Evolutionary conservation across 2,329 filamentous ascomycete genomes (phyloP).

Genomic region (Sporothrix protearum): DNA sequence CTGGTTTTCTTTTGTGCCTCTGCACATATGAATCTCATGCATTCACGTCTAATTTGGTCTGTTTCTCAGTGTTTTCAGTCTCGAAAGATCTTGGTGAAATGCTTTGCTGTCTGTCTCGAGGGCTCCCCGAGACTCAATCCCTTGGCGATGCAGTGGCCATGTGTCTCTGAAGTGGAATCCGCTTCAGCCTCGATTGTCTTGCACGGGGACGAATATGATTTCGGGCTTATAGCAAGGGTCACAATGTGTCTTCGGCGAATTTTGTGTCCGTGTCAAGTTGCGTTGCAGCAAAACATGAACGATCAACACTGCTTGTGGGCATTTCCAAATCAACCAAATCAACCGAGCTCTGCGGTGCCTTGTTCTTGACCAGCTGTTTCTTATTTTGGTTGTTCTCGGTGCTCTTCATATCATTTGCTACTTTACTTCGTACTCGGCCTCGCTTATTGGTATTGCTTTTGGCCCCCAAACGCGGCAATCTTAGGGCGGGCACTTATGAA

Average conservation of each 20-base stretch:
- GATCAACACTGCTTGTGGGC: not conserved
- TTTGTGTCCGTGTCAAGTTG: not conserved
- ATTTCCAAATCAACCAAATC: not conserved
- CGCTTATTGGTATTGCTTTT: not conserved
- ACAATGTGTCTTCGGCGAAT: conserved; percentile 4
- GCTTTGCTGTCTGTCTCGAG: not conserved
- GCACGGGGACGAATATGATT: not conserved
- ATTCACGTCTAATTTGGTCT: not conserved
- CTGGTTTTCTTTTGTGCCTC: conserved; percentile 7
- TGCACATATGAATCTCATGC: not conserved
- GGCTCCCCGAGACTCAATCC: not conserved
- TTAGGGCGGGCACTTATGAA: not conserved
- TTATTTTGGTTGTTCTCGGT: not conserved
- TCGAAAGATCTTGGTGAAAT: not conserved
- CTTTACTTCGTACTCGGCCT: not conserved
- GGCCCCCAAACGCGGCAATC: conserved; percentile 17
- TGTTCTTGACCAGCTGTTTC: not conserved
- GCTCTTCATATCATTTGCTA: not conserved
- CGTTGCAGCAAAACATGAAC: not conserved
- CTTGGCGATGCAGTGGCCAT: not conserved
- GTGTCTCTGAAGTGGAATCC: not conserved
- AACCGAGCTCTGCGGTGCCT: not conserved
- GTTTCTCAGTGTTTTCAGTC: not conserved
- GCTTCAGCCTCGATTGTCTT: not conserved
- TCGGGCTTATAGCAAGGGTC: too few species aligned